These are phyloP conservation scores for Globisporangium alternatum DNA, from an alignment of 352 stramenopile genomes.

Conservation along the genomic window DNA sequence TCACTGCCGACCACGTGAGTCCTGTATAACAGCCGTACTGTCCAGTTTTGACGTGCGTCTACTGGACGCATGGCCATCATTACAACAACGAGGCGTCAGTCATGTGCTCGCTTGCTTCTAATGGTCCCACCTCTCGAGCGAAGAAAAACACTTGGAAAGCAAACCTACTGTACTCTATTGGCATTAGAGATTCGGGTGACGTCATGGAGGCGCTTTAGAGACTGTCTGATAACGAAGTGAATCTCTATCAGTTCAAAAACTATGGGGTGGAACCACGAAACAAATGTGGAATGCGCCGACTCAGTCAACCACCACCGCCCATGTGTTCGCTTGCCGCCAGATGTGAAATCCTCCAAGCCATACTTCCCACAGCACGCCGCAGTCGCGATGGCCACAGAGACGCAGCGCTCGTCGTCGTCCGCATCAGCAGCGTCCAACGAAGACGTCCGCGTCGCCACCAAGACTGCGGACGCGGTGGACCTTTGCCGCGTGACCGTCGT, in stretches of 20 bases:
- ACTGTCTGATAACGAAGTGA: not conserved
- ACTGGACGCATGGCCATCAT: not conserved
- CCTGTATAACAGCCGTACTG: not conserved
- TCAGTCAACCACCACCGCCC: not conserved
- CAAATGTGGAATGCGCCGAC: not conserved
- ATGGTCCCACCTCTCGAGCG: not conserved
- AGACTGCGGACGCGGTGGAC: not conserved
- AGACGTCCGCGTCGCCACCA: not conserved
- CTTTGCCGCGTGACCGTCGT: conserved; percentile 12
- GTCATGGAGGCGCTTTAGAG: not conserved
- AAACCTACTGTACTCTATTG: not conserved
- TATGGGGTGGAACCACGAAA: not conserved
- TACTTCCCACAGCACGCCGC: too few species aligned
- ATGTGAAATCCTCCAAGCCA: not conserved
- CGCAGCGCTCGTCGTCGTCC: not conserved
- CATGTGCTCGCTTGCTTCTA: too few species aligned
- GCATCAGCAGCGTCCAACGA: not conserved
- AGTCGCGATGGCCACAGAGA: not conserved
- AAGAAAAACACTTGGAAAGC: not conserved
- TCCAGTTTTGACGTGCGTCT: not conserved
- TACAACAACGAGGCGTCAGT: too few species aligned
- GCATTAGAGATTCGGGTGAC: not conserved
- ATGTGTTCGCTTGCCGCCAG: not conserved
- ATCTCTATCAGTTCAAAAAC: not conserved
- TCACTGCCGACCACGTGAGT: not conserved